Conservation (phyloP, 345 rosid species). For the Camelina neglecta region DNA sequence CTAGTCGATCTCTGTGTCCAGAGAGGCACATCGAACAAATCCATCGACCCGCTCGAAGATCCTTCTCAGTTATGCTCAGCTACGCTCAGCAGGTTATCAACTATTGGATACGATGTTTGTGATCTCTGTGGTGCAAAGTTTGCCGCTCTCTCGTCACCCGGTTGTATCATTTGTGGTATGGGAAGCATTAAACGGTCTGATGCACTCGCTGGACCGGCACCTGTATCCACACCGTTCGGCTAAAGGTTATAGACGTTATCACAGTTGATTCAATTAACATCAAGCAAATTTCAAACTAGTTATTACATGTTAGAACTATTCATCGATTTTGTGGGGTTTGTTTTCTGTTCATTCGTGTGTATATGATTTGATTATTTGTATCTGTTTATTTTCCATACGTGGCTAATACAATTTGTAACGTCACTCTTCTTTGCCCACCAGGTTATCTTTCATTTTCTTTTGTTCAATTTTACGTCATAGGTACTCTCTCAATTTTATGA, state of each 20-base stretch:
- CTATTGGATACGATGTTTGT: constrained; percentile 94
- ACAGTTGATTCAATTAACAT: constrained; percentile 5
- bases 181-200: constrained; percentile 95
- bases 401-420: constrained; percentile 27
- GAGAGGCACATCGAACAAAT: constrained; percentile 86
- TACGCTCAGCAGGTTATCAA: constrained; percentile 91
- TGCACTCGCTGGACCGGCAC: constrained; percentile 69
- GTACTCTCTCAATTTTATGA: too few relatives aligned
- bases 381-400: background rate
- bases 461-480: too few relatives aligned
- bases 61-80: constrained; percentile 96
- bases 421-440: background rate
- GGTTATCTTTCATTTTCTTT: background rate
- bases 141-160: constrained; percentile 88
- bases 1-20: constrained; percentile 88
- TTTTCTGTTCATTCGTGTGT: constrained; percentile 24
- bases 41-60: constrained; percentile 94
- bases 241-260: constrained; percentile 38
- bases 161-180: constrained; percentile 98
- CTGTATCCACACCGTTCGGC: constrained; percentile 88
- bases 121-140: constrained; percentile 96
- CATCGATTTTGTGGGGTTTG: constrained; percentile 31
- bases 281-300: background rate
- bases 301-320: constrained; percentile 22
- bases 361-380: constrained; percentile 37